Base-by-base conservation (phyloP, 2,329 filamentous ascomycete genomes). In the Ilyonectria destructans region DNA sequence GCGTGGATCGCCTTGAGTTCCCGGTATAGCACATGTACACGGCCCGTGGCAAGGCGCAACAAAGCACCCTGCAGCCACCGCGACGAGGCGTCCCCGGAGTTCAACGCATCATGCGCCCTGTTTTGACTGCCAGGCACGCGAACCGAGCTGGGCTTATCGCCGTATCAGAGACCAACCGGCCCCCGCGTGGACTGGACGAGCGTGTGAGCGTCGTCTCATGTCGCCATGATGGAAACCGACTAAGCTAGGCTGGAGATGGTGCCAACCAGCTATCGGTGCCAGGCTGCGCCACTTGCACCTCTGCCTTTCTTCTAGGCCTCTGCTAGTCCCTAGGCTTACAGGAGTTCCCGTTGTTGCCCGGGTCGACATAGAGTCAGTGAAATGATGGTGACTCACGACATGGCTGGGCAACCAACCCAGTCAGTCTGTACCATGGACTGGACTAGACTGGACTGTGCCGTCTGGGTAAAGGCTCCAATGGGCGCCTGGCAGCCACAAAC, bases 161-260 rank as follows among this genome's bases (percentile, higher is more conserved):
- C 63, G 63, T 66, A 61, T 61, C 63, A 61, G 43, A 35, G 63
- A 40, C 48, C 23, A 43, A 4, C 5, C 48, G 5, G 33, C 48
- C 49, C 37, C 31, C 63, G 52, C 58, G 63, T 66, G 63, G 43
- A 33, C 63, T 45, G 29, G 49, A 17, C 49, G 49, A 15, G 51
- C 51, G 31, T 35, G 31, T 35, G 51, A 21, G 51, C n/a, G 31
- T 4, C 4, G 31, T 54, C 51, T 54, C 57, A 57, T 52, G 54
- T 58, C 54, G 13, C 51, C 31, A 17, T 54, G n/a, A 15, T 21
- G 31, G 51, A 54, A 37, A 37, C 51, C 51, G 29, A 54, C 51
- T 54, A 51, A 51, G 48, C 48, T 12, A 17, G 15, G 26, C 8
- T 17, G 46, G 37, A 40, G 37, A 40, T 17, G 46, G 46, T 15